phyloP scores from a whole-genome alignment of 495 filamentous ascomycete genomes.

The Tuber indicum region DNA sequence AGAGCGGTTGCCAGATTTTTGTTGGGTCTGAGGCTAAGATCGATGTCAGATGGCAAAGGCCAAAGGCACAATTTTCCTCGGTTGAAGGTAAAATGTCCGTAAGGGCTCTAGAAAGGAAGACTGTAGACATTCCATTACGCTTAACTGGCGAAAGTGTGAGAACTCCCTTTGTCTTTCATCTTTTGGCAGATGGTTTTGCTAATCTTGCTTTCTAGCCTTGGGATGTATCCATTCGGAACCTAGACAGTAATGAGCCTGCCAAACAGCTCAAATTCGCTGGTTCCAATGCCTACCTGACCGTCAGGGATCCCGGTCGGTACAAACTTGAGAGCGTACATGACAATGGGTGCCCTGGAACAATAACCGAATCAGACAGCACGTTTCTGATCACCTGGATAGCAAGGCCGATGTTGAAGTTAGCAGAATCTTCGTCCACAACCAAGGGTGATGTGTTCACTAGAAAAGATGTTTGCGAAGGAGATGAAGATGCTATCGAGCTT shows the following conservation, averaged over 20 bases:
- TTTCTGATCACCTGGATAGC: slow-evolving; percentile 82
- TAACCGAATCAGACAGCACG: slow-evolving; percentile 61
- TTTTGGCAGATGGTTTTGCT: slow-evolving; percentile 6
- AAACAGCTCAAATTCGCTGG: slow-evolving; percentile 51
- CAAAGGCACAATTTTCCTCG: slow-evolving; percentile 72
- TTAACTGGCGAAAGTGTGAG: slow-evolving; percentile 62
- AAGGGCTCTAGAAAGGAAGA: slow-evolving; percentile 66
- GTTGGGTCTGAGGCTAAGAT: slow-evolving; percentile 76
- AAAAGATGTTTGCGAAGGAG: slow-evolving; percentile 85
- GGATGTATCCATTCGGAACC: slow-evolving; percentile 66
- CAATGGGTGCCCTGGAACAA: slow-evolving; percentile 66
- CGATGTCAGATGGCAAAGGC: slow-evolving; percentile 75
- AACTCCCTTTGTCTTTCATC: neutral
- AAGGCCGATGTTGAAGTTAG: slow-evolving; percentile 63
- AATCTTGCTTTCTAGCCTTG: slow-evolving; percentile 52
- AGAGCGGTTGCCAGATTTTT: slow-evolving; percentile 73
- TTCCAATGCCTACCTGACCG: slow-evolving; percentile 64
- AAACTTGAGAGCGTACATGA: slow-evolving; percentile 71
- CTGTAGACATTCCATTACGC: slow-evolving; percentile 68
- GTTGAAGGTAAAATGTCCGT: slow-evolving; percentile 68
- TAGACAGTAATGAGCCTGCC: slow-evolving; percentile 45
- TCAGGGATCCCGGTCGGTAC: slow-evolving; percentile 64
- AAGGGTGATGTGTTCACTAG: slow-evolving; percentile 55
- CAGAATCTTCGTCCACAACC: slow-evolving; percentile 55
- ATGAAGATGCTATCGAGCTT: slow-evolving; percentile 80